Percentiles rank a stretch among this genome's conserved stretches.
Evolutionary conservation across 1,284 basidiomycete species (phyloP).

Genomic region (Ustilago trichophora): DNA sequence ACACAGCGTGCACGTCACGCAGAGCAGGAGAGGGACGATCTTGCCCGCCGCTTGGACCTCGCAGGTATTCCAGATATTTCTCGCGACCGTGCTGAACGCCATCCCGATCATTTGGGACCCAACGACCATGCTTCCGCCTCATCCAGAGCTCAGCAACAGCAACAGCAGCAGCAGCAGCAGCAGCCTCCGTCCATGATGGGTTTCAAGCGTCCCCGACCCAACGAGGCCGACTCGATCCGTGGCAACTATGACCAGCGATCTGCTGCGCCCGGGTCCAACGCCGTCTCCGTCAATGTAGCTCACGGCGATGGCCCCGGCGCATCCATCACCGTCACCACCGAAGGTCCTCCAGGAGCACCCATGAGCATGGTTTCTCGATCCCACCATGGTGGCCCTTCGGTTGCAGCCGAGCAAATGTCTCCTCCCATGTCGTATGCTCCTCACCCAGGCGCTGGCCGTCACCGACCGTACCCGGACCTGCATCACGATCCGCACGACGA

Average conservation of each 20-base stretch:
- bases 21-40: conserved; percentile 42
- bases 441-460: conserved; percentile 12
- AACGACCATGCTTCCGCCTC: background rate
- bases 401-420: conserved; percentile 11
- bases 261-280: background rate
- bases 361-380: conserved; percentile 15
- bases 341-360: conserved; percentile 6
- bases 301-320: conserved; percentile 33
- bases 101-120: conserved; percentile 4
- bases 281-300: conserved; percentile 21
- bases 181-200: background rate
- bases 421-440: conserved; percentile 15
- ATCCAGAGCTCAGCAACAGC: conserved; percentile 3
- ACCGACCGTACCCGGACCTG: conserved; percentile 23
- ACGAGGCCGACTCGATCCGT: conserved; percentile 9
- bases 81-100: conserved; percentile 24
- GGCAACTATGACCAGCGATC: conserved; percentile 19
- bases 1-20: conserved; percentile 39
- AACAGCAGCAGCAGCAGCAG: too few relatives aligned
- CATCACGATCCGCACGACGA: conserved; percentile 28
- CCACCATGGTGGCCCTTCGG: conserved; percentile 1
- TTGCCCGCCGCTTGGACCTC: conserved; percentile 42
- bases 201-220: conserved; percentile 21
- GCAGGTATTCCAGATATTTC: conserved; percentile 12
- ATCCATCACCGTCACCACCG: conserved; percentile 22